These are phyloP conservation scores for Ceratobasidium sp. DNA, from an alignment of 1,284 basidiomycete species.

Conservation along the genomic window DNA sequence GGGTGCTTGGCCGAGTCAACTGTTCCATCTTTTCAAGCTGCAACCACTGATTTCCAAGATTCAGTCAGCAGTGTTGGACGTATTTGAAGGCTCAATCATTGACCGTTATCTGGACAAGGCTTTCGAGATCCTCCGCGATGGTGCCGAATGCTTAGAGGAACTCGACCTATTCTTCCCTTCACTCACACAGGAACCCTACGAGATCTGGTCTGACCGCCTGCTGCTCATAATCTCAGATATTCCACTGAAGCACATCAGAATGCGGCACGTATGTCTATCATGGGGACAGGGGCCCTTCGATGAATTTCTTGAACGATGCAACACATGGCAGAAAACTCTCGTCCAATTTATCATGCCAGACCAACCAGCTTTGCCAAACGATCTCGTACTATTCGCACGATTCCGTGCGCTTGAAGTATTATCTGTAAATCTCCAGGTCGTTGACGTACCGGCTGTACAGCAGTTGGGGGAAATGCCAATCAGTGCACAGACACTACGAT, in stretches of 20 bases:
- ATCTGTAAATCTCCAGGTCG: not conserved
- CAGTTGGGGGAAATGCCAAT: not conserved
- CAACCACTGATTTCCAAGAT: not conserved
- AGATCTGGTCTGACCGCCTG: not conserved
- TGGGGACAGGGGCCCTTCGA: not conserved
- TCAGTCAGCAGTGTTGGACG: not conserved
- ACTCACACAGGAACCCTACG: not conserved
- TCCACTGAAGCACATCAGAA: not conserved
- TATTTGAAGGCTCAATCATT: not conserved
- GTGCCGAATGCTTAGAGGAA: not conserved
- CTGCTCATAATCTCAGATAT: not conserved
- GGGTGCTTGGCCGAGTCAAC: not conserved
- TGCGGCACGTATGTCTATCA: not conserved
- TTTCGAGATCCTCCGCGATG: not conserved
- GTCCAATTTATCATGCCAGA: not conserved
- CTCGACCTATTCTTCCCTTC: not conserved
- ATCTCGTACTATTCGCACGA: not conserved
- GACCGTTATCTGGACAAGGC: not conserved
- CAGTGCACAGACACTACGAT: not conserved
- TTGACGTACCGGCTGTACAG: not conserved
- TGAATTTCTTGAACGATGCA: not conserved
- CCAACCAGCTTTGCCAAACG: not conserved
- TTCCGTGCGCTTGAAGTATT: not conserved
- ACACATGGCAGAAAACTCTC: not conserved
- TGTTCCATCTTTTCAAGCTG: not conserved